Evolutionary conservation across 257 asterid species (phyloP), one percentile per base, ranked within the genome.

Genomic region (Thymus mandschuricus): DNA sequence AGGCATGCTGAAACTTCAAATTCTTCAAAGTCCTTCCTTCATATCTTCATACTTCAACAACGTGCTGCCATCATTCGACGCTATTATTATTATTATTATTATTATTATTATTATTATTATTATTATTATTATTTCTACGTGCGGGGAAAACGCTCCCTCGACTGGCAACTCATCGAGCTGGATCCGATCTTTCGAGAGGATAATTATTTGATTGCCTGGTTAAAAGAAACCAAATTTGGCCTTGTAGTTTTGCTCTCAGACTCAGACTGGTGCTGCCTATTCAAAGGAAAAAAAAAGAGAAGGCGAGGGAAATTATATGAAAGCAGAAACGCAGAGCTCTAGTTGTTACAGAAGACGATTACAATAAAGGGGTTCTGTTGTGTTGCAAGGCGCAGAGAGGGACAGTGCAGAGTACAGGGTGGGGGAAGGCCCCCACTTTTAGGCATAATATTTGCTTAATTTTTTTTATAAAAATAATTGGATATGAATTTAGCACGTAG

Each of bases 401-500:
- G 75, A 44, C 43, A 54, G 77, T 50, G 60, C 40, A 15, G 28
- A 29, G 62, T 21, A 13, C 58, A 40, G 77, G 40, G 75, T 30
- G 86, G 72, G 77, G 77, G 43, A 69, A 68, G 75, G 87, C 84
- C 88, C 92, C 90, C 96, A 85, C 86, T 72, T 79, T 72, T 86
- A 83, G 84, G 87, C 87, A 83, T 38, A 38, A 65, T 68, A 65
- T 71, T n/a, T n/a, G n/a, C n/a, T n/a, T n/a, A n/a, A n/a, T n/a
- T 52, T 21, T 48, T 30, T 73, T 58, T 81, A 77, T 59, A 63
- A 67, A 86, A 80, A 27, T 83, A 85, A 89, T 85, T 84, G 96
- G 96, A 75, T 82, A 76, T 54, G 78, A 83, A 66, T 77, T 73
- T 64, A 59, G 92, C 92, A 87, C 95, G 92, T 89, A 87, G 64